Conservation (phyloP, 306 rosid species). For the Dryas octopetala region DNA sequence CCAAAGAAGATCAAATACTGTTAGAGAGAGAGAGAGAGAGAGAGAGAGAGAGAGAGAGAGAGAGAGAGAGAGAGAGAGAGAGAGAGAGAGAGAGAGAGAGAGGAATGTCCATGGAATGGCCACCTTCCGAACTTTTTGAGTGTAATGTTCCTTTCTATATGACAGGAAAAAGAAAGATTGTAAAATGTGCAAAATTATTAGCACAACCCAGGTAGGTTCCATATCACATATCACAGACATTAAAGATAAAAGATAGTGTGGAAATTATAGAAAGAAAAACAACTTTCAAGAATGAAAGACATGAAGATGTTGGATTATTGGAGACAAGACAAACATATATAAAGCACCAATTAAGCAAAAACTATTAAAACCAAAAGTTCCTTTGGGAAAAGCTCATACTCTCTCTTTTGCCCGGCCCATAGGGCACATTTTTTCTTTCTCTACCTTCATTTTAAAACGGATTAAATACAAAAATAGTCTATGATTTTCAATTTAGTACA, state of each 20-base stretch:
- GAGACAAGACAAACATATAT: conserved; percentile 40
- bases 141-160: neutral
- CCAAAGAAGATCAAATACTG: no score
- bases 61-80: conserved; percentile 5
- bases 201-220: neutral
- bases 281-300: conserved; percentile 10
- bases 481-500: no score
- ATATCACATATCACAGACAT: neutral
- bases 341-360: conserved; percentile 48
- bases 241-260: neutral
- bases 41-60: no score
- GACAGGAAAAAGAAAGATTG: neutral
- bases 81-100: neutral
- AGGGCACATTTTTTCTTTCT: neutral
- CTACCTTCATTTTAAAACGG: conserved; percentile 27
- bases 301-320: conserved; percentile 27
- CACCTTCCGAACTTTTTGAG: neutral
- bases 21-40: no score
- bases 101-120: conserved; percentile 36
- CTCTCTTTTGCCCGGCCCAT: neutral
- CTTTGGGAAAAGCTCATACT: conserved; percentile 42
- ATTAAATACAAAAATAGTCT: no score
- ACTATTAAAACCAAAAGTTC: conserved; percentile 43
- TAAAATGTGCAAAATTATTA: neutral
- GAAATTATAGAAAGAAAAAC: neutral